Base-by-base conservation (phyloP, 2,329 filamentous ascomycete genomes). In the Verticillium nonalfalfae region DNA sequence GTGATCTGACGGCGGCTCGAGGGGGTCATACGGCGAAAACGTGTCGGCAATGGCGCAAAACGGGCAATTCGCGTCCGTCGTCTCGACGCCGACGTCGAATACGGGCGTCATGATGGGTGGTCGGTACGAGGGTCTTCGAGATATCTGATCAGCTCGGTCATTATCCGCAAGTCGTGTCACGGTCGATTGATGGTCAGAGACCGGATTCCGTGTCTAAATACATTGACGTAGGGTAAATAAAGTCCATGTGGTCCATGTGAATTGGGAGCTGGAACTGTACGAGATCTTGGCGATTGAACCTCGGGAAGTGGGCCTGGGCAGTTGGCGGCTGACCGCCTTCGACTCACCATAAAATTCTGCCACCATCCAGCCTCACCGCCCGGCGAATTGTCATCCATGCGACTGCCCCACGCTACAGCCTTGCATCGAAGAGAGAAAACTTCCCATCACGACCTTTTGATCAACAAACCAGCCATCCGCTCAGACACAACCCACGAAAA, bases 11-110 rank as follows among this genome's bases (percentile, higher is more conserved):
- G 81, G 81, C 0, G 83, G 82, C 1, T 67, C 45, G 34, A 70
- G 58, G 2, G 81, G 79, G 60, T 78, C 68, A 72, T 78, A 83
- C 2, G 84, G 75, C 1, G 74, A 64, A 70, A 83, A 87, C 61
- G 75, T 67, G 34, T 71, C 64, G 31, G 81, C 76, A 67, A 90
- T 89, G 64, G 72, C 74, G 78, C 87, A 90, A 71, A 90, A 90
- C 9, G 87, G 84, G 66, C 87, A 90, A 45, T 71, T 68, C 31
- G 71, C 70, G 40, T 68, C 66, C 57, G 70, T 63, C n/a, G 74
- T 64, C 54, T 64, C 61, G 18, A 63, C 61, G 35, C 63, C 64
- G 35, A 59, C 40, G 54, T 66, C 64, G 18, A 66, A 66, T 13
- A 58, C 26, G 21, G 58, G 40, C 35, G 45, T 59, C 40, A 55